Evolutionary conservation across 225 moss, liverwort and hornwort species (phyloP), one percentile per base, ranked within the genome.

Genomic region (Bryum argenteum): DNA sequence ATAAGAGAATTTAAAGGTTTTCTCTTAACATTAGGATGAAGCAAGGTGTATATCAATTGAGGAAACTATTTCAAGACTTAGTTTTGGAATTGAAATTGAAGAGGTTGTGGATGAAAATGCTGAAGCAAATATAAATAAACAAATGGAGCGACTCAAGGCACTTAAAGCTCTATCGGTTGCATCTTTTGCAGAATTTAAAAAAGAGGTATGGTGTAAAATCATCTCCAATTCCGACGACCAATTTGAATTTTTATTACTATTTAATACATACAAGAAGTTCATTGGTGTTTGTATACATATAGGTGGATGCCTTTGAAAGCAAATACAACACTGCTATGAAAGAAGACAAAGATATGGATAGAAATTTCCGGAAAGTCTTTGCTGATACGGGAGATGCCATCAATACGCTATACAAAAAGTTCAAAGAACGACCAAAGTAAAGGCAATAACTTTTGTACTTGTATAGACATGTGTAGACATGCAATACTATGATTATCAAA

Each of bases 381-480:
- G 82, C 85, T 6, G 80, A 96, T 63, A 81, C 82, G 55, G 89
- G 91, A 60, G 91, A 96, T 84, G 87, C 85, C 23, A 79, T 96
- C 1, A 90, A 88, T 51, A 69, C 89, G 58, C 76, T 96, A 3
- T 88, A 71, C 14, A 90, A 87, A 69, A 90, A 88, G 41, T 96
- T 89, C 61, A 91, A 89, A 75, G 81, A 90, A 22, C 78, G 90
- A 51, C 91, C 91, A 77, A 93, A 85, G 91, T 91, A 83, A 73
- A 10, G 23, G 1, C 38, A 0, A 0, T 19, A 4, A 65, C 0
- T 51, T 11, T 40, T 1, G 13, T 22, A 24, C 0, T 48, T 21
- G 10, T 19, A 39, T 14, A 37, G 5, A 33, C 2, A 33, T 33
- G 33, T 33, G 33, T 33, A 6, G 2, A 0, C 7, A 33, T 4